Percentiles rank a stretch among this genome's conserved stretches.
Conservation (phyloP, 164 flowering plant genomes). For the Stephania yunnanensis region DNA sequence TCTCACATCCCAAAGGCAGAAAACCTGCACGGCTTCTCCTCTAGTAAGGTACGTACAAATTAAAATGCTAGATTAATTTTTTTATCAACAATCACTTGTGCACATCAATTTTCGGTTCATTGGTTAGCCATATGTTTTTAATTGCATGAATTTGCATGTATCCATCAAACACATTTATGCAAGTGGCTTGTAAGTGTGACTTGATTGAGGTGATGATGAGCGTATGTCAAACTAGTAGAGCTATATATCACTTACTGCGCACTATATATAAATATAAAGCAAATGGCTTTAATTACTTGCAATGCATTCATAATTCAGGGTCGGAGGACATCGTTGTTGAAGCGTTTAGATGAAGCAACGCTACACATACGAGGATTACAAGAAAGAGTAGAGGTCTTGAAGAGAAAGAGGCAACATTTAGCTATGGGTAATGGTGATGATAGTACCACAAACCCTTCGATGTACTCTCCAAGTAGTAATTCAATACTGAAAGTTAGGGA, state of each 20-base stretch:
- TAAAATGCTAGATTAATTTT: not conserved
- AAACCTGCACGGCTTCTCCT: slow-evolving; percentile 12
- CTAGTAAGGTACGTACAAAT: slow-evolving; percentile 17
- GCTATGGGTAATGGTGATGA: slow-evolving; percentile 16
- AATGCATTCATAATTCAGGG: slow-evolving; percentile 15
- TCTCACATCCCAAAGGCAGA: slow-evolving; percentile 34
- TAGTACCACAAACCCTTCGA: not conserved
- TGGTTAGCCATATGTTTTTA: no score
- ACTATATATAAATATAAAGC: no score
- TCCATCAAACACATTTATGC: not conserved
- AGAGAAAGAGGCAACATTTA: slow-evolving; percentile 22
- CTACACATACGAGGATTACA: slow-evolving; percentile 29
- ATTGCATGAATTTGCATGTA: not conserved
- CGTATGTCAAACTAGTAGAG: not conserved
- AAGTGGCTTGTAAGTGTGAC: not conserved
- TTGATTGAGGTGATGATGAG: no score
- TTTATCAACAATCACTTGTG: not conserved
- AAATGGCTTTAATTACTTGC: not conserved
- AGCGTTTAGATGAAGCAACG: slow-evolving; percentile 32
- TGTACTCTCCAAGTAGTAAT: not conserved
- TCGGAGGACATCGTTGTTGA: slow-evolving; percentile 22
- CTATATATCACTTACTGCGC: not conserved
- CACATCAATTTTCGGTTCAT: no score
- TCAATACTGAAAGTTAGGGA: slow-evolving; percentile 42
- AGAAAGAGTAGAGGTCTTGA: slow-evolving; percentile 30